phyloP scores from a whole-genome alignment of 805 yeast species.

The Candida chauliodis region DNA sequence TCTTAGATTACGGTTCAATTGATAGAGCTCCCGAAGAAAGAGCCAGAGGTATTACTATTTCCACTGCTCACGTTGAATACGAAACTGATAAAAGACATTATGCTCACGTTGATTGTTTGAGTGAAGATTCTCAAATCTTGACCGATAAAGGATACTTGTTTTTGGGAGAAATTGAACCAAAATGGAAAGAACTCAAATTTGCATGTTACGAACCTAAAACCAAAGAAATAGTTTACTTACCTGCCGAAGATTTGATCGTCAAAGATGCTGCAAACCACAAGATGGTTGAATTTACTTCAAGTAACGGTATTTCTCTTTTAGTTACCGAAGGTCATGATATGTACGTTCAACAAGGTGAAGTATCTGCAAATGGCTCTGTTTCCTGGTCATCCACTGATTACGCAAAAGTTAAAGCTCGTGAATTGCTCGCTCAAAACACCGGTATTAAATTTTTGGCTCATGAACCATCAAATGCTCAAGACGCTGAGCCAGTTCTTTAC shows the following conservation, averaged over 20 bases:
- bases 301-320: conserved; percentile 2
- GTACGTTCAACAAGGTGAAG: conserved; percentile 3
- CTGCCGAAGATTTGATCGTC: conserved; percentile 5
- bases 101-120: conserved; percentile 95
- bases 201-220: conserved; percentile 1
- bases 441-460: background rate
- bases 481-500: background rate
- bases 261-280: conserved; percentile 8
- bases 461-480: background rate
- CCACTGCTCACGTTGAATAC: conserved; percentile 97
- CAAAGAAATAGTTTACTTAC: conserved; percentile 1
- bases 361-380: background rate
- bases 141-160: conserved; percentile 8
- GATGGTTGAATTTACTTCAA: conserved; percentile 7
- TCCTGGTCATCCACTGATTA: background rate
- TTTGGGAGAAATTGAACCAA: background rate
- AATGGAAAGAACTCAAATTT: conserved; percentile 5
- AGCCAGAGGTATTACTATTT: conserved; percentile 98
- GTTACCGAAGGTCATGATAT: conserved; percentile 8
- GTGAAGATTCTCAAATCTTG: background rate
- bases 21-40: conserved; percentile 99
- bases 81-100: conserved; percentile 93
- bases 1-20: conserved; percentile 88
- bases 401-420: background rate
- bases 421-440: background rate